Conservation (phyloP, 805 yeast genomes). For the Blastobotrys parvus region DNA sequence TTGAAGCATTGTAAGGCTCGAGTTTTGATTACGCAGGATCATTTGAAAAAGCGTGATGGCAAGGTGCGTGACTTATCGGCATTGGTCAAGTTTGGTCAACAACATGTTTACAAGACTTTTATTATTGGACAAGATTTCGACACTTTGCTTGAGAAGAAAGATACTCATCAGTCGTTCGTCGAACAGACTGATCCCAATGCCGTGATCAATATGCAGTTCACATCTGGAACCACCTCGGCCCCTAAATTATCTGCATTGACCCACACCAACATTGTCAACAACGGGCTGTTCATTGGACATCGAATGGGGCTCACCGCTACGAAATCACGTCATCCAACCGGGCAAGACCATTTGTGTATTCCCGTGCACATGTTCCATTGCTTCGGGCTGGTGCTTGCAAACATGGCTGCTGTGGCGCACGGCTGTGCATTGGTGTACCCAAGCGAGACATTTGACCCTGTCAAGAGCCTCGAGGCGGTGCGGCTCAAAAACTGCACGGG, state of each 20-base stretch:
- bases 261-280: conserved; percentile 22
- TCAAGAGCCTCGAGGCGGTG: conserved; percentile 17
- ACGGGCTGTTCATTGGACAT: conserved; percentile 21
- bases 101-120: background rate
- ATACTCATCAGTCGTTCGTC: too few species aligned
- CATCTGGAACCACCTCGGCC: conserved; percentile 25
- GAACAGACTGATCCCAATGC: conserved; percentile 11
- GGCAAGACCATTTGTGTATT: conserved; percentile 22
- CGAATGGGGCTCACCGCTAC: conserved; percentile 21
- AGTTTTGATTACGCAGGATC: conserved; percentile 18
- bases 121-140: background rate
- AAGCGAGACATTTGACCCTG: conserved; percentile 21
- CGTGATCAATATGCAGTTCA: conserved; percentile 26
- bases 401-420: conserved; percentile 19
- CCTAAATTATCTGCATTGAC: conserved; percentile 25
- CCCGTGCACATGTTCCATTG: conserved; percentile 29
- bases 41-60: conserved; percentile 4
- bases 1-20: conserved; percentile 17
- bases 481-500: conserved; percentile 21
- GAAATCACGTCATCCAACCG: conserved; percentile 14
- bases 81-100: background rate
- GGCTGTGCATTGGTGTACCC: conserved; percentile 24
- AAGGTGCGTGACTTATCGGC: background rate
- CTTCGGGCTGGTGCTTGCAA: conserved; percentile 25
- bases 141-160: background rate